Percentiles rank a stretch among this genome's conserved stretches.
phyloP scores from a whole-genome alignment of 225 moss, liverwort and hornwort species.

The Anthoceros angustus region DNA sequence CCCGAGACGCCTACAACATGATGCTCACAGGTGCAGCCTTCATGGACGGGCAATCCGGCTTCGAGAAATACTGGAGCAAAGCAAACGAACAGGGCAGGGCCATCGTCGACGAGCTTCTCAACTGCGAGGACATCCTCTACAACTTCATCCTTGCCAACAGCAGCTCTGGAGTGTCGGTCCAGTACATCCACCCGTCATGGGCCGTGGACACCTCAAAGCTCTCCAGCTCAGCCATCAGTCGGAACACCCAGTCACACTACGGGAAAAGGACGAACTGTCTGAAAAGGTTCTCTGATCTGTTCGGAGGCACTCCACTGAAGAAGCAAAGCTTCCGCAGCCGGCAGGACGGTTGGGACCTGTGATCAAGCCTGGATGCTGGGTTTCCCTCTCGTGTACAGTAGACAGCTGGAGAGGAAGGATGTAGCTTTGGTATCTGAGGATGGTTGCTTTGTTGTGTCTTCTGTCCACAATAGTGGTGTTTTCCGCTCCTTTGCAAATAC shows the following conservation, averaged over 20 bases:
- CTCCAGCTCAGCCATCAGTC: slow-evolving; percentile 63
- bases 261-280: slow-evolving; percentile 57
- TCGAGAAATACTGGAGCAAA: slow-evolving; percentile 45
- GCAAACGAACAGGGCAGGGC: slow-evolving; percentile 35
- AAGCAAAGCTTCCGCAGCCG: slow-evolving; percentile 51
- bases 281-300: slow-evolving; percentile 37
- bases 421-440: too few relatives aligned
- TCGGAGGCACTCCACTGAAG: slow-evolving; percentile 41
- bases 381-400: too few relatives aligned
- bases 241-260: slow-evolving; percentile 60
- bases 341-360: slow-evolving; percentile 72
- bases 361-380: slow-evolving; percentile 4
- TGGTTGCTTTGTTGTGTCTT: too few relatives aligned
- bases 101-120: slow-evolving; percentile 65
- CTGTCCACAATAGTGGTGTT: too few relatives aligned
- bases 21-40: slow-evolving; percentile 95
- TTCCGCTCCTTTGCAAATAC: too few relatives aligned
- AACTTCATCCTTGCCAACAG: slow-evolving; percentile 63
- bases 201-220: slow-evolving; percentile 80
- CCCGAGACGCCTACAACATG: slow-evolving; percentile 54
- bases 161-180: slow-evolving; percentile 27
- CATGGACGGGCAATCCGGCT: slow-evolving; percentile 40
- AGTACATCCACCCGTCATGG: slow-evolving; percentile 83
- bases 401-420: too few relatives aligned
- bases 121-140: slow-evolving; percentile 89